Evolutionary conservation across 495 filamentous ascomycete genomes (phyloP), one percentile per base, ranked within the genome.

Genomic region (Cenococcum geophilum): DNA sequence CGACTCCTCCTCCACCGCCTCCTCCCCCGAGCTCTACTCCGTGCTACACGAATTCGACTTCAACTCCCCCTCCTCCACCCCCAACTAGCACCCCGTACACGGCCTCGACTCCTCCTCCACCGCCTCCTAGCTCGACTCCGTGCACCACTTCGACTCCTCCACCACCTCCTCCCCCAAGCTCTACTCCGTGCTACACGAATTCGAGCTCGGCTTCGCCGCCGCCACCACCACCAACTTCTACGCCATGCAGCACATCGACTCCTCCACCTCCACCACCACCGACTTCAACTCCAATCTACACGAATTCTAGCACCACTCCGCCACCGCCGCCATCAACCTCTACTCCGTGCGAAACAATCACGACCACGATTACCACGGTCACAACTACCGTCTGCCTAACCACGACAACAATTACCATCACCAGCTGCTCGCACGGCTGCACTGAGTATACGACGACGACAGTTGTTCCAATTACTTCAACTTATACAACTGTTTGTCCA

Each of bases 331-430:
- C 40, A 32, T 21, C 59, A 6, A 65, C 62, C n/a, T 34, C 21
- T 27, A 56, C 64, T 14, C 59, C 64, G 10, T 50, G 32, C 21
- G 49, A 53, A n/a, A 45, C 11, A 42, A 50, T 11, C 25, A 59
- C 55, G 21, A 58, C 18, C 35, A 32, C 16, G 1, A 66, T 55
- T 32, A 53, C 47, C 1, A 53, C 23, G 47, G 34, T 21, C 22
- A 57, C 50, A 32, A 67, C 60, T 18, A 67, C 64, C 12, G 42
- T 53, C 14, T 67, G 40, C 51, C 56, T 59, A 14, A 67, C 60
- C 2, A 62, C 59, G 12, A 59, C 59, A 37, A 57, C 55, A 3
- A 43, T 62, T 12, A 59, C 64, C 3, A 20, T 32, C 27, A 32
- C 27, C 11, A 25, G 61, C 53, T 10, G 62, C 64, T 10, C 27